Evolutionary conservation across 441 rosid genomes (phyloP), one percentile per base, ranked within the genome.

Genomic region (Croton laevigatus): DNA sequence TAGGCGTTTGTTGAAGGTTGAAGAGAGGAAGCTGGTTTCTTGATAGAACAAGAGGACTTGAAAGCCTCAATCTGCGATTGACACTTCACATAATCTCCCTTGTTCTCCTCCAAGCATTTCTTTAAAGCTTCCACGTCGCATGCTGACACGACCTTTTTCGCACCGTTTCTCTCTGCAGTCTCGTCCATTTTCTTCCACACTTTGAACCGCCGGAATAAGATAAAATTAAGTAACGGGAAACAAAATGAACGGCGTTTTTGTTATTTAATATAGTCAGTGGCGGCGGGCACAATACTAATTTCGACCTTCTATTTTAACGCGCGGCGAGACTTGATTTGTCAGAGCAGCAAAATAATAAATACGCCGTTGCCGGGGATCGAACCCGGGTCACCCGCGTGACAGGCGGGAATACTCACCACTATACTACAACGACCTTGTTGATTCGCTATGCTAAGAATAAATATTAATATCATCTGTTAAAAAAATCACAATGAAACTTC

Each of bases 281-380:
- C 44, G 44, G 44, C 44, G 44, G 1, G 10, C 10, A 6, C 1
- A 6, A 6, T 40, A 40, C 8, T 6, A 6, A 12, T 8, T 55
- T 55, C 27, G 32, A 57, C 6, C 61, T 57, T 57, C 9, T 57
- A 23, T 57, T 57, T 11, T 23, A 12, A 55, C 20, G 42, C 62
- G 19, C 32, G 19, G 42, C 20, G 42, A 59, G 8, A 59, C 4
- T 27, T 27, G 32, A 27, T 23, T 10, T 16, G 5, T 46, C 8
- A 40, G 42, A 4, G 8, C 42, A 38, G 8, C 6, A 38, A 38
- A 38, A 38, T 4, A 38, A 37, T 3, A 38, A 38, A 38, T 0
- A 16, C 89, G 89, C 89, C 90, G 89, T 79, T 89, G 91, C 90
- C 94, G 85, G 92, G 89, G 85, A 87, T 89, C 88, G 91, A 91